Conservation (phyloP, 768 basidiomycete genomes). For the Mycena vitilis region DNA sequence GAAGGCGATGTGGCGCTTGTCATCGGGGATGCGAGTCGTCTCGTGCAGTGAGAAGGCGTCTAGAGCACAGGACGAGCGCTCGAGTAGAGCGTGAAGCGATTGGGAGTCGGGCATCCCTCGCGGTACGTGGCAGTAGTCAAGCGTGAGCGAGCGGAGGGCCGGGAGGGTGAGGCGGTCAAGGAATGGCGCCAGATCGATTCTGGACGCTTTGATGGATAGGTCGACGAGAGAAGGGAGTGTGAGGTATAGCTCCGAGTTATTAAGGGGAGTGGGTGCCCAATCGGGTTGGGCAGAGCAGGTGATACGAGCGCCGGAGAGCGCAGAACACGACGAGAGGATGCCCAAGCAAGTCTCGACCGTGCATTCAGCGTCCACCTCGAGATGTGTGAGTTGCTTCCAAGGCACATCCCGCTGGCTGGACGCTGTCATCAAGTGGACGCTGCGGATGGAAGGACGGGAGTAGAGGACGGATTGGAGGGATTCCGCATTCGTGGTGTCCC, state of each 20-base stretch:
- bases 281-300: slow-evolving; percentile 28
- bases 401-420: slow-evolving; percentile 5
- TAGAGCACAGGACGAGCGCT: slow-evolving; percentile 21
- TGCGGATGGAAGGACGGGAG: slow-evolving; percentile 25
- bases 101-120: slow-evolving; percentile 16
- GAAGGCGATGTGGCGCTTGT: slow-evolving; percentile 18
- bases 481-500: slow-evolving; percentile 29
- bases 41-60: slow-evolving; percentile 25
- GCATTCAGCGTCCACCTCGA: slow-evolving; percentile 27
- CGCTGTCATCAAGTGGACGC: slow-evolving; percentile 16
- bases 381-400: slow-evolving; percentile 26
- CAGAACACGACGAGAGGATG: slow-evolving; percentile 22
- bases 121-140: slow-evolving; percentile 30
- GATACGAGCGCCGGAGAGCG: slow-evolving; percentile 24
- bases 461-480: slow-evolving; percentile 26
- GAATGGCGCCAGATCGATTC: slow-evolving; percentile 26
- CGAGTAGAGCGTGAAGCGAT: slow-evolving; percentile 26
- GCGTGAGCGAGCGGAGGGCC: slow-evolving; percentile 24
- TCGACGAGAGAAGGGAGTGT: slow-evolving; percentile 27
- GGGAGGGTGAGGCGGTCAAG: slow-evolving; percentile 29
- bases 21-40: slow-evolving; percentile 22
- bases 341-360: slow-evolving; percentile 29
- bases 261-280: slow-evolving; percentile 25
- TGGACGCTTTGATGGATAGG: slow-evolving; percentile 24
- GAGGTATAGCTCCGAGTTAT: slow-evolving; percentile 18